Base-by-base conservation (phyloP, 208 protist genomes). In the Crithidia bombi region DNA sequence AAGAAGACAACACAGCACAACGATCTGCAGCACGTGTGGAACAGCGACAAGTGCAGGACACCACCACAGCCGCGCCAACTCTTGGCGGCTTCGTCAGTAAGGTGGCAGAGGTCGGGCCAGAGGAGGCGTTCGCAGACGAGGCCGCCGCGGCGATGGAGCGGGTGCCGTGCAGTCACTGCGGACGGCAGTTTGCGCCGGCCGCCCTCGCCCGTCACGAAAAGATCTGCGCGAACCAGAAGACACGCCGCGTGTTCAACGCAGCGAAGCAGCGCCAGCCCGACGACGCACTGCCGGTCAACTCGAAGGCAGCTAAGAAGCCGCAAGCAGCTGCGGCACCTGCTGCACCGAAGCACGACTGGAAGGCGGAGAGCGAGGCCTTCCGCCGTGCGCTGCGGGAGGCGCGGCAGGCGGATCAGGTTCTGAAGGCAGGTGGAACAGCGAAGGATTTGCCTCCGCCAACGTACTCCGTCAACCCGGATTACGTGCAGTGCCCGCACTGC, bases 401-500 rank as follows among this genome's bases (percentile, higher is more conserved):
- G 10, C 81, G 88, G 9, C 56, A 92, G 79, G 91, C 89, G 21
- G 82, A 90, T 49, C 78, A 84, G 50, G 85, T 92, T 25, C 59
- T 96, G 36, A 93, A 92, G 66, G 62, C 81, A 23, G 93, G 93
- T 19, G 89, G 90, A 11, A 85, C 75, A 10, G 67, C 75, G 3
- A 86, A 81, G 65, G 82, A 94, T 57, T 71, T 97, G 51, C 93
- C 92, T 10, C 91, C 93, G 19, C 91, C 93, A 26, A 91, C 90
- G 39, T 96, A 95, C 69, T 92, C 84, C 30, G 82, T 81, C 35
- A 93, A 97, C 64, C 83, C 87, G 11, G 79, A 95, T 63, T 96
- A 96, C 52, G 81, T 91, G 6, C 79, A 65, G 51, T 97, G 93
- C 55, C 91, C 87, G n/a, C 85, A 96, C 58, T 97, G 93, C 70